Conservation (phyloP, 768 basidiomycete genomes). For the Lactifluus pinguis region DNA sequence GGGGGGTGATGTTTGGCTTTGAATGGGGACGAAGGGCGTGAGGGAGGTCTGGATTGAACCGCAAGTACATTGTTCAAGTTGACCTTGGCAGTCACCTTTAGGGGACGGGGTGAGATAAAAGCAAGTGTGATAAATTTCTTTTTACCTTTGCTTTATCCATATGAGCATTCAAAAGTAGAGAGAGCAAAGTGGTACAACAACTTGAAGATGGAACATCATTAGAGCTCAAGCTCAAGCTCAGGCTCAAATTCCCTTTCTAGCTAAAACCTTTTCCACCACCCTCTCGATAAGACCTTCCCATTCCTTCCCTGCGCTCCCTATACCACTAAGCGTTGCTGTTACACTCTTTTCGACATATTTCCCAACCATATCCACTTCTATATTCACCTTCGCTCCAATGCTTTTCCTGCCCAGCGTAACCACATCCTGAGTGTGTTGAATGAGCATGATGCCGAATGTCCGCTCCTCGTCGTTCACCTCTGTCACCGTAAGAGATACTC, state of each 20-base stretch:
- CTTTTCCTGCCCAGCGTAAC: conserved; percentile 71
- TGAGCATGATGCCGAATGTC: conserved; percentile 87
- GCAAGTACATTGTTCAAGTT: conserved; percentile 29
- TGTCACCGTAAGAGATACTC: conserved; percentile 87
- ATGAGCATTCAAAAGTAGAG: background rate
- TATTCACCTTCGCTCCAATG: conserved; percentile 77
- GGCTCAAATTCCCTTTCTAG: conserved; percentile 33
- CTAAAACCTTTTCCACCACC: conserved; percentile 47
- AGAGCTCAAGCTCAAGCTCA: background rate
- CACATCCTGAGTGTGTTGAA: conserved; percentile 86
- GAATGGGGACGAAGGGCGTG: conserved; percentile 43
- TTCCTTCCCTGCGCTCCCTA: conserved; percentile 36
- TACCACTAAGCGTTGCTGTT: conserved; percentile 50
- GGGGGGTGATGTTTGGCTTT: conserved; percentile 29
- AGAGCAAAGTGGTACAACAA: background rate
- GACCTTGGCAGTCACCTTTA: conserved; percentile 47
- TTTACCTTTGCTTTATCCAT: conserved; percentile 20
- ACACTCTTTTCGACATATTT: conserved; percentile 89
- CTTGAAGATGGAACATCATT: background rate
- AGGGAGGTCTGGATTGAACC: conserved; percentile 23
- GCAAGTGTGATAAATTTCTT: background rate
- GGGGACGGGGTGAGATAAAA: background rate
- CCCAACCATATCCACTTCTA: conserved; percentile 93
- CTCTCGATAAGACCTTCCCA: conserved; percentile 41
- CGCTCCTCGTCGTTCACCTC: conserved; percentile 52